A percentile compares a stretch with the other conserved stretches of the same genome.
phyloP scores from a whole-genome alignment of 495 filamentous ascomycete species.

The Terfezia boudieri region DNA sequence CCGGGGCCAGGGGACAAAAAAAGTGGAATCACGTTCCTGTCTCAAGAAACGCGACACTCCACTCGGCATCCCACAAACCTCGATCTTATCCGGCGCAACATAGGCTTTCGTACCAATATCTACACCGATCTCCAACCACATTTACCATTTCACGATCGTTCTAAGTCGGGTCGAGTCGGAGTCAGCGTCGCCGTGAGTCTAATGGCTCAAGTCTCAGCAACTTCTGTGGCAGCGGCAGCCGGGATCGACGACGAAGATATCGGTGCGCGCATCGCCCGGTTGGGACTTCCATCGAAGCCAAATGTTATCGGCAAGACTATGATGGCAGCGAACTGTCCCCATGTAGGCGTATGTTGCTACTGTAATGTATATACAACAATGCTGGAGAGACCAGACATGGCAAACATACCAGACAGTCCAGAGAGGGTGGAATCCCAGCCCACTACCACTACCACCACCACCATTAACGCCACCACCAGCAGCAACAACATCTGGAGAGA shows the following conservation, averaged over 20 bases:
- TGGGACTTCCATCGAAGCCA: slow-evolving; percentile 13
- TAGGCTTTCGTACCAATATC: too few relatives aligned
- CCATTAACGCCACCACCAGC: too few relatives aligned
- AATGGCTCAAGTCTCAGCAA: neutral
- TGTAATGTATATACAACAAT: slow-evolving; percentile 18
- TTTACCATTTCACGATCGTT: too few relatives aligned
- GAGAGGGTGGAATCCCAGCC: slow-evolving; percentile 4
- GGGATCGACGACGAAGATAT: slow-evolving; percentile 15
- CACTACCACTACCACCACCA: too few relatives aligned
- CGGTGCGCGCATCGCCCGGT: slow-evolving; percentile 14
- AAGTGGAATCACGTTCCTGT: neutral
- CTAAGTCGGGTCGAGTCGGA: neutral
- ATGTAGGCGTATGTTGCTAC: slow-evolving; percentile 10
- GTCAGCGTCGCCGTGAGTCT: neutral
- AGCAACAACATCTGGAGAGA: neutral
- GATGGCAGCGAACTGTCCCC: slow-evolving; percentile 3
- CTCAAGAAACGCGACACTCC: neutral
- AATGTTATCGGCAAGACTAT: slow-evolving; percentile 14
- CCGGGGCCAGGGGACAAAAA: neutral
- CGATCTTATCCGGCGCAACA: neutral
- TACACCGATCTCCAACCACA: too few relatives aligned
- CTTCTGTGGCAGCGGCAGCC: slow-evolving; percentile 8
- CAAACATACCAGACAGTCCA: slow-evolving; percentile 16
- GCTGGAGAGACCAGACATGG: slow-evolving; percentile 14
- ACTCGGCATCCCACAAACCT: neutral